phyloP scores from a whole-genome alignment of 371 early-diverging fungal genomes.

The Basidiobolus meristosporus region DNA sequence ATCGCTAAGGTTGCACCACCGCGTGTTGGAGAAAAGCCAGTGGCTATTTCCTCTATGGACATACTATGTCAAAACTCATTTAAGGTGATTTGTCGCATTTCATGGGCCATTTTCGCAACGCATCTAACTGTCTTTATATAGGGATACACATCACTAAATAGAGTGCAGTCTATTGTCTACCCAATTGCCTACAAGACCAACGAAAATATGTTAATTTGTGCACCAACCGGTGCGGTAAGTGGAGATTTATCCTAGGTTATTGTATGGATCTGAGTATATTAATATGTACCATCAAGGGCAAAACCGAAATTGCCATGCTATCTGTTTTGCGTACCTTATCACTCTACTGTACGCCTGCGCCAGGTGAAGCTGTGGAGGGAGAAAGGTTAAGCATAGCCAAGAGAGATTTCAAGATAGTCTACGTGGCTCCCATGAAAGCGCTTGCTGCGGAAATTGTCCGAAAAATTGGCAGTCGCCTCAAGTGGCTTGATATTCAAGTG shows the following conservation, averaged over 20 bases:
- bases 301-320: constrained; percentile 97
- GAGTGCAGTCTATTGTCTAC: constrained; percentile 88
- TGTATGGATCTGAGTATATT: neutral
- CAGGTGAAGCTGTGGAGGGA: constrained; percentile 10
- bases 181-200: constrained; percentile 83
- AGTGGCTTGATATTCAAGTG: constrained; percentile 68
- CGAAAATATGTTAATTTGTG: constrained; percentile 96
- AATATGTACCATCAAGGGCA: constrained; percentile 49
- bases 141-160: constrained; percentile 77
- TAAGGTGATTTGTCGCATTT: constrained; percentile 15
- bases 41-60: constrained; percentile 45
- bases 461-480: constrained; percentile 76
- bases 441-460: constrained; percentile 92
- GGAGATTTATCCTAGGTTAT: constrained; percentile 4
- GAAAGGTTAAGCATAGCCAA: constrained; percentile 34
- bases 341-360: constrained; percentile 35
- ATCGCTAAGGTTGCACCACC: constrained; percentile 35
- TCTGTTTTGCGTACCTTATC: constrained; percentile 64
- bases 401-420: constrained; percentile 88
- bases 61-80: constrained; percentile 56
- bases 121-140: constrained; percentile 4
- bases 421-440: constrained; percentile 99
- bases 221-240: constrained; percentile 96
- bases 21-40: constrained; percentile 26
- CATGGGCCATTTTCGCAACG: neutral